Evolutionary conservation across 148 eudicot species (phyloP), one percentile per base, ranked within the genome.

Genomic region (Cornus kousa): DNA sequence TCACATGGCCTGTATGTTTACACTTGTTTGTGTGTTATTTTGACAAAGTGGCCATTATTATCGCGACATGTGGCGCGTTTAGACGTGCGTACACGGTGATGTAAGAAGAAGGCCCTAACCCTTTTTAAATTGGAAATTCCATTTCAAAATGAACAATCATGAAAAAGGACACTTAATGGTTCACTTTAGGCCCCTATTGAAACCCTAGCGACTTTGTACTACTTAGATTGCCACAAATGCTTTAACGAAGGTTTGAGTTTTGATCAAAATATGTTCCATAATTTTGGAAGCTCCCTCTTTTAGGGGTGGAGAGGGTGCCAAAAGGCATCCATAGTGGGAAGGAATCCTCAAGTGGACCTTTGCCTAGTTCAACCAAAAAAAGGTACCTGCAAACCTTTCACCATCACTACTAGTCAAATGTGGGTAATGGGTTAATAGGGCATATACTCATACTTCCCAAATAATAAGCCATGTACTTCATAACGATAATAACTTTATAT

Each of bases 311-410:
- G 77, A 22, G 12, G 73, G 73, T 53, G 23, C 55, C 43, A 71
- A 71, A 71, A 76, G 64, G 43, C 39, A 67, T 32, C 37, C 20
- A 67, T 73, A 79, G 82, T 79, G 77, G 82, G 82, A 31, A 67
- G 82, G 82, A 79, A 79, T 79, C 82, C 75, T 28, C 20, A 73
- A 55, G 80, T 78, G 74, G 80, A 22, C 68, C 80, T 55, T 57
- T 66, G 60, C 32, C 22, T 62, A 62, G 66, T 62, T 62, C 24
- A 62, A 62, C 23, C 66, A 20, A 62, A 62, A 62, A 62, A 17
- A n/a, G 23, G 8, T 17, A 20, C 66, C 66, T n/a, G 2, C 20
- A 13, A n/a, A n/a, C 66, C 23, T 57, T 19, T 19, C 62, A 57
- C n/a, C 62, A 57, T 57, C 20, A 57, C 17, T 62, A 5, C 20